Evolutionary conservation across 805 yeast genomes (phyloP).

Genomic region (Limtongozyma cylindracea): DNA sequence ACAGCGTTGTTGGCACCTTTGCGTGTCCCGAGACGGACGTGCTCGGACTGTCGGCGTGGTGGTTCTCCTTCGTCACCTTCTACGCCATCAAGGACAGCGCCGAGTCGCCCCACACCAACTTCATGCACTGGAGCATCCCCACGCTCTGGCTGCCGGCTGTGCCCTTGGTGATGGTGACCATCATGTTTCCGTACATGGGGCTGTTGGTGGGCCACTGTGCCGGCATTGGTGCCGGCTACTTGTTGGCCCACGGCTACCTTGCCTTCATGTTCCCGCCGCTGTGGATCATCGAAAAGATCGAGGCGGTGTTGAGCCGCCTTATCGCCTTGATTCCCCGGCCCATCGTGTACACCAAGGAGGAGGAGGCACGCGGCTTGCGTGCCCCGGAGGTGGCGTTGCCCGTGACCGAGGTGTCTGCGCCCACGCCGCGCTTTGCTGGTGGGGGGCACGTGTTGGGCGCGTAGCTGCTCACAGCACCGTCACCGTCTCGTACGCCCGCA

Average conservation of each 20-base stretch:
- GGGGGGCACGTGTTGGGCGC: no score
- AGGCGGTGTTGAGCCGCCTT: conserved; percentile 24
- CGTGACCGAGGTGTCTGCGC: no score
- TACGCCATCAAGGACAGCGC: conserved; percentile 21
- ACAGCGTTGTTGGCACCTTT: conserved; percentile 21
- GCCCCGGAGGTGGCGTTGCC: no score
- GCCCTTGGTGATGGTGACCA: conserved; percentile 16
- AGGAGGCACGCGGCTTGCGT: no score
- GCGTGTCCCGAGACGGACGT: conserved; percentile 27
- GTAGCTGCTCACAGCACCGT: no score
- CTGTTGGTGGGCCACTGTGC: conserved; percentile 55
- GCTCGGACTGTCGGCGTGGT: conserved; percentile 53
- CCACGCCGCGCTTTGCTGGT: no score
- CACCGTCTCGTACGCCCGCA: no score
- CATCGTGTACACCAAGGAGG: conserved; percentile 34
- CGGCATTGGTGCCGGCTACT: conserved; percentile 42
- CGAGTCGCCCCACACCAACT: conserved; percentile 11
- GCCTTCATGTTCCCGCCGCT: conserved; percentile 41
- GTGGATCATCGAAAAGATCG: conserved; percentile 37
- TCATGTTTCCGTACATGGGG: conserved; percentile 37
- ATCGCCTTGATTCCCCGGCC: conserved; percentile 22
- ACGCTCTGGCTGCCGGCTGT: conserved; percentile 33
- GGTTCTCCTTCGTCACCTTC: conserved; percentile 39
- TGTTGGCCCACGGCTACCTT: conserved; percentile 29
- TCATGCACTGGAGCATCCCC: conserved; percentile 21